Evolutionary conservation across 2,329 filamentous ascomycete genomes (phyloP).

Genomic region (Sphaerulina vaccinii): DNA sequence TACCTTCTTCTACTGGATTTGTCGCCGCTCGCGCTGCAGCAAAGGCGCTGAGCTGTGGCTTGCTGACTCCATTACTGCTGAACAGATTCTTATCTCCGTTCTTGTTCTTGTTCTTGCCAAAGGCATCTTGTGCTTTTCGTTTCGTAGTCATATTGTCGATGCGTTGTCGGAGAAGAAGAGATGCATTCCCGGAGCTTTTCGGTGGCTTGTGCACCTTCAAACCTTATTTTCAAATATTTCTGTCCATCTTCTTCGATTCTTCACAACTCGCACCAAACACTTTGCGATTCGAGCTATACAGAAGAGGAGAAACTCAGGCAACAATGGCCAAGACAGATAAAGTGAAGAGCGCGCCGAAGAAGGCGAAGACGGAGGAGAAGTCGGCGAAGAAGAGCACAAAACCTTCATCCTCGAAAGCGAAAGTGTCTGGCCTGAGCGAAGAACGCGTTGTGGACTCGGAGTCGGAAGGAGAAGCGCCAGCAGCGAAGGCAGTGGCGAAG

Average conservation of each 20-base stretch:
- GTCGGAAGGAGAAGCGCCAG: constrained; percentile 38
- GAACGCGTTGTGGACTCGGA: constrained; percentile 29
- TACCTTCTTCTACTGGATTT: constrained; percentile 9
- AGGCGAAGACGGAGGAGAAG: constrained; percentile 23
- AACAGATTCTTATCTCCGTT: neutral
- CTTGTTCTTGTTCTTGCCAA: constrained; percentile 26
- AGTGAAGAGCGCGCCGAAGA: constrained; percentile 10
- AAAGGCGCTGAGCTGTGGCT: constrained; percentile 34
- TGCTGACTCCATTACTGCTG: neutral
- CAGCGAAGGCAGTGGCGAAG: constrained; percentile 5
- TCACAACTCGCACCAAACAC: neutral
- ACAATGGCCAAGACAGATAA: constrained; percentile 18
- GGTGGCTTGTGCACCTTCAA: neutral
- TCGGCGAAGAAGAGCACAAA: constrained; percentile 21
- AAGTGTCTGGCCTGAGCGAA: constrained; percentile 21
- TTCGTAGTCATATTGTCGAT: constrained; percentile 33
- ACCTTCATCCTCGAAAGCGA: constrained; percentile 13
- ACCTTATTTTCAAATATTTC: constrained; percentile 14
- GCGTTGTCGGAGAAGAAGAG: constrained; percentile 12
- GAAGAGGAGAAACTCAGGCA: neutral
- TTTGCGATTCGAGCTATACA: neutral
- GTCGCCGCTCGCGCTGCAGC: constrained; percentile 32
- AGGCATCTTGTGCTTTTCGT: constrained; percentile 38
- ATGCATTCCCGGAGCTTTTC: constrained; percentile 4
- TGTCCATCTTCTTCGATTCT: neutral